Evolutionary conservation across 1,284 basidiomycete species (phyloP).

Genomic region (Ustilago esculenta): DNA sequence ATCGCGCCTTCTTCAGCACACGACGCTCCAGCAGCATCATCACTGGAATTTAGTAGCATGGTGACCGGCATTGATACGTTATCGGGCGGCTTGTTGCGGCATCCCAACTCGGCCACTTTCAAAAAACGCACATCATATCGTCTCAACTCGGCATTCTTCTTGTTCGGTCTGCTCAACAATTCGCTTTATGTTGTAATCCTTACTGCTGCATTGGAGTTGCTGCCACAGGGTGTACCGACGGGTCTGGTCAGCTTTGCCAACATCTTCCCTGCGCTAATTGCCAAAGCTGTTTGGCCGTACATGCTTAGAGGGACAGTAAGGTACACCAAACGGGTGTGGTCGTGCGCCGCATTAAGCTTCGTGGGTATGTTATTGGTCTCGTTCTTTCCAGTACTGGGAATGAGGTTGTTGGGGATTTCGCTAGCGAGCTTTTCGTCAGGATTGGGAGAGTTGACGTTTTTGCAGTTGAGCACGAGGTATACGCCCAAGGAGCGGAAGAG

Average conservation of each 20-base stretch:
- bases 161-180: constrained; percentile 68
- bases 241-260: constrained; percentile 85
- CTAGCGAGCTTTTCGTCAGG: constrained; percentile 91
- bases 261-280: constrained; percentile 69
- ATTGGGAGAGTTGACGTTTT: constrained; percentile 92
- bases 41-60: neutral
- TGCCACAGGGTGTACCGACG: constrained; percentile 73
- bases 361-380: constrained; percentile 74
- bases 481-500: constrained; percentile 19
- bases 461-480: constrained; percentile 86
- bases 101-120: neutral
- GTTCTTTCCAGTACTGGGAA: constrained; percentile 75
- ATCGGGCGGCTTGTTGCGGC: neutral
- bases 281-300: constrained; percentile 94
- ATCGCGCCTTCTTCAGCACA: neutral
- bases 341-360: constrained; percentile 68
- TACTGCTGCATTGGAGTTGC: constrained; percentile 91
- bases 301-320: constrained; percentile 54
- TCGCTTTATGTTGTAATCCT: constrained; percentile 87
- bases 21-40: neutral
- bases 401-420: constrained; percentile 84
- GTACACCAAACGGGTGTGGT: constrained; percentile 49
- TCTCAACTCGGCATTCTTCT: constrained; percentile 61
- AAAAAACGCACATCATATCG: constrained; percentile 22
- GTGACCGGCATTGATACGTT: neutral